These are phyloP conservation scores for Candida jianshihensis DNA, from an alignment of 805 yeast genomes.

Conservation along the genomic window DNA sequence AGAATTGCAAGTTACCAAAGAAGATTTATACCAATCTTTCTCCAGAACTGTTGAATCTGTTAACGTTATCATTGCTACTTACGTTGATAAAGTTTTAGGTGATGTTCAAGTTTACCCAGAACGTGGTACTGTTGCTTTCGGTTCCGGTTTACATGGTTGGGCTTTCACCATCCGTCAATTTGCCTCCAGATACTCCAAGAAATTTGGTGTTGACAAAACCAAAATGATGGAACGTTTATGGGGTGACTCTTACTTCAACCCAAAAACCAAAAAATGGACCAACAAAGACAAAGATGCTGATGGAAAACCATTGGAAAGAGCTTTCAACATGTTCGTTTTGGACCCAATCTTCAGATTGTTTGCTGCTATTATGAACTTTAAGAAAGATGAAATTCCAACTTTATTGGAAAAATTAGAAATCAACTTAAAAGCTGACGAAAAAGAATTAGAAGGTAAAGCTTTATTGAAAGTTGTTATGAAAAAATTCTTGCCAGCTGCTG, in stretches of 20 bases:
- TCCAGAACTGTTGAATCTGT: slow-evolving; percentile 99
- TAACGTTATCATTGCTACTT: slow-evolving; percentile 95
- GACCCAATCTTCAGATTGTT: slow-evolving; percentile 99
- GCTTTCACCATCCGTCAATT: slow-evolving; percentile 99
- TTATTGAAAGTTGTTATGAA: slow-evolving; percentile 97
- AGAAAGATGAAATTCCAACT: slow-evolving; percentile 92
- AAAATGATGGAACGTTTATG: slow-evolving; percentile 99
- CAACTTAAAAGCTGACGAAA: slow-evolving; percentile 90
- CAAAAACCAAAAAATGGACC: slow-evolving; percentile 99
- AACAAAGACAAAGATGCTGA: slow-evolving; percentile 92
- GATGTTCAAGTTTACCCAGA: slow-evolving; percentile 99
- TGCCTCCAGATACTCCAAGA: slow-evolving; percentile 96
- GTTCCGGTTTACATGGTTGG: slow-evolving; percentile 99
- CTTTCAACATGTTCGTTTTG: slow-evolving; percentile 97
- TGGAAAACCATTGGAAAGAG: slow-evolving; percentile 95
- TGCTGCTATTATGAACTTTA: slow-evolving; percentile 97
- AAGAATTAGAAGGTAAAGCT: slow-evolving; percentile 98
- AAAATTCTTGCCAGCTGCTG: slow-evolving; percentile 99
- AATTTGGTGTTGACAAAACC: slow-evolving; percentile 95
- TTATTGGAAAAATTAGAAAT: slow-evolving; percentile 93
- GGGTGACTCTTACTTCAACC: slow-evolving; percentile 99
- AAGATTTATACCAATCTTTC: slow-evolving; percentile 97
- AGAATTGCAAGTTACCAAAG: slow-evolving; percentile 98
- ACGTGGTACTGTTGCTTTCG: slow-evolving; percentile 98
- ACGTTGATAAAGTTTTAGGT: slow-evolving; percentile 85